Percentiles rank a stretch among this genome's conserved stretches.
Evolutionary conservation across 2,329 filamentous ascomycete species (phyloP).

Genomic region (Trichothecium sympodiale): DNA sequence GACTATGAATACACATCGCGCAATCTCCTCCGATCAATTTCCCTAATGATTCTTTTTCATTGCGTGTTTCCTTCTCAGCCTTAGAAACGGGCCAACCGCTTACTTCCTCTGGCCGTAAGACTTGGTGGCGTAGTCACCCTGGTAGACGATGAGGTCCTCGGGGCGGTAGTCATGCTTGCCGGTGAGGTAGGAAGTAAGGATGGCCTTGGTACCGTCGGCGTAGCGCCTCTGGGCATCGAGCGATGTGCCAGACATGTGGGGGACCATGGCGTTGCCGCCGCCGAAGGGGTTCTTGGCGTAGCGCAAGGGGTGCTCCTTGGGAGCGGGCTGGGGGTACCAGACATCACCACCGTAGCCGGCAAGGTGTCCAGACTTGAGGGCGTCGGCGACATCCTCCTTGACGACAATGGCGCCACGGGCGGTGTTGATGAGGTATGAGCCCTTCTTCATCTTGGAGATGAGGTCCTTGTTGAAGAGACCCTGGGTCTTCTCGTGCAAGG

Average conservation of each 20-base stretch:
- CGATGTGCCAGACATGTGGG: constrained; percentile 98
- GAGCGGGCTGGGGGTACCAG: constrained; percentile 97
- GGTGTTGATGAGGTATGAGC: constrained; percentile 96
- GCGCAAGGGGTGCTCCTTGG: constrained; percentile 84
- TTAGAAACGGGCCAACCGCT: background rate
- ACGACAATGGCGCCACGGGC: constrained; percentile 97
- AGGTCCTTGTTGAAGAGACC: constrained; percentile 98
- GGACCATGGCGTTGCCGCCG: constrained; percentile 96
- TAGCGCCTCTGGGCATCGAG: constrained; percentile 94
- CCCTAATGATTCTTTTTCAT: too few species aligned
- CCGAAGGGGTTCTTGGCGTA: constrained; percentile 90
- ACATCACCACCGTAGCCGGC: constrained; percentile 81
- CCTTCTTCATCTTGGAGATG: constrained; percentile 98
- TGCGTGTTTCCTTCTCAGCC: background rate
- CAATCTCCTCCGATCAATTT: too few species aligned
- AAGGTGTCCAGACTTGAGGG: constrained; percentile 83
- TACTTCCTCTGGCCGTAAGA: constrained; percentile 60
- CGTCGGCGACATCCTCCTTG: constrained; percentile 96
- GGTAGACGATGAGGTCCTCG: constrained; percentile 82
- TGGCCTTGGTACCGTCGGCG: constrained; percentile 76
- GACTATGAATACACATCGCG: too few species aligned
- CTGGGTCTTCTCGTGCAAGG: constrained; percentile 93
- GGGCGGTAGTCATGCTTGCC: constrained; percentile 80
- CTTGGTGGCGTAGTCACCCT: constrained; percentile 90
- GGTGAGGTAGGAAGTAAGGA: constrained; percentile 82